Conservation (phyloP, 305 asterid species). For the Stenogyne calaminthoides region DNA sequence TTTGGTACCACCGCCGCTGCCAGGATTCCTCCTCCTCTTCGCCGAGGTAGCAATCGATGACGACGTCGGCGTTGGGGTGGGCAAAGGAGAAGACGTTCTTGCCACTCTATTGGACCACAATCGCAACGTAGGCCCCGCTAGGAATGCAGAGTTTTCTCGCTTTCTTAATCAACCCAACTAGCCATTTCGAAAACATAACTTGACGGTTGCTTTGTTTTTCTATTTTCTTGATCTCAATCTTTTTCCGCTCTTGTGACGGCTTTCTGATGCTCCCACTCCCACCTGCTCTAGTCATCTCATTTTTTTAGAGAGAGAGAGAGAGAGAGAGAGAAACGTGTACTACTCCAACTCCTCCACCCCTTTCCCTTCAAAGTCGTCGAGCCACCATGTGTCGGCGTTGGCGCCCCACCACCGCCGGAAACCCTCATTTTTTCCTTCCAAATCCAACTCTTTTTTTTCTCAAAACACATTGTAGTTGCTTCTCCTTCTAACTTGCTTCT, state of each 20-base stretch:
- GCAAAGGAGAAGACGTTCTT: slow-evolving; percentile 55
- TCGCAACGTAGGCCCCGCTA: slow-evolving; percentile 45
- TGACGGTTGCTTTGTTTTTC: slow-evolving; percentile 41
- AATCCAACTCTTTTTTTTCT: no score
- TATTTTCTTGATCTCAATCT: slow-evolving; percentile 51
- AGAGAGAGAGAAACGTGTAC: no score
- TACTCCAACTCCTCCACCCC: no score
- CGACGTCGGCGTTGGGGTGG: slow-evolving; percentile 41
- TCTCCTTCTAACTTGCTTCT: no score
- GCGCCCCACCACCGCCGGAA: no score
- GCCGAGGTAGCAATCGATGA: slow-evolving; percentile 42
- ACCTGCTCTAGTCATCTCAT: slow-evolving; percentile 27
- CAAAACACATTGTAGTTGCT: no score
- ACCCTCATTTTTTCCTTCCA: no score
- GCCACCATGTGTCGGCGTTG: no score
- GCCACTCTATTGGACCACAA: slow-evolving; percentile 49
- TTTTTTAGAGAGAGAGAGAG: no score
- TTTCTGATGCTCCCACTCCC: slow-evolving; percentile 21
- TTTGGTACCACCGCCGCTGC: neutral
- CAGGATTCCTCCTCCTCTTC: neutral
- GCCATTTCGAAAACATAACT: slow-evolving; percentile 56
- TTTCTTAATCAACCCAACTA: slow-evolving; percentile 51
- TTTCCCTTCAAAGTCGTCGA: no score
- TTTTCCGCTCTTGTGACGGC: slow-evolving; percentile 46
- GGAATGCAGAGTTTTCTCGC: slow-evolving; percentile 54